Percentiles rank a stretch among this genome's conserved stretches.
Evolutionary conservation across 1,139 yeast genomes (phyloP).

Genomic region (Hyphopichia fennica): DNA sequence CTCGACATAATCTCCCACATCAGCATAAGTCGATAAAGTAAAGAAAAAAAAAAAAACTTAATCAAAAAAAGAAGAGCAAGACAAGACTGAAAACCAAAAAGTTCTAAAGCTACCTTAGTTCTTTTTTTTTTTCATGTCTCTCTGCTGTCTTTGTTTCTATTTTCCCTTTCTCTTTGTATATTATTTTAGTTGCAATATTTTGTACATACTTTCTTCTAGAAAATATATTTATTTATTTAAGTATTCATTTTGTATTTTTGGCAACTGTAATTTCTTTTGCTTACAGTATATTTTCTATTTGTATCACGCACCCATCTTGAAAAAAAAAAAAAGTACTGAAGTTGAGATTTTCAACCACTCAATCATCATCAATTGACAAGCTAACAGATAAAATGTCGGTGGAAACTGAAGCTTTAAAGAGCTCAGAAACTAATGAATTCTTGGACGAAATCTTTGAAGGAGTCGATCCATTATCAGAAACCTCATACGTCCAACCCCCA

Average conservation of each 20-base stretch:
- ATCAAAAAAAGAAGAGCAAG: no score
- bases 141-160: no score
- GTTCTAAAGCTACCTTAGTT: no score
- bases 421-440: neutral
- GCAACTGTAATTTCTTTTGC: no score
- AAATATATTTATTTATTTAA: neutral
- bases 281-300: no score
- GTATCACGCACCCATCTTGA: neutral
- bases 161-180: neutral
- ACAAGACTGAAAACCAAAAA: no score
- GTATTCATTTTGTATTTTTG: no score
- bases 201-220: neutral
- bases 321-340: neutral
- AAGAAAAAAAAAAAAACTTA: neutral
- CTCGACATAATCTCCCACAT: no score
- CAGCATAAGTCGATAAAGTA: neutral
- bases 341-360: neutral
- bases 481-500: conserved; percentile 2
- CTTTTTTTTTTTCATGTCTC: no score
- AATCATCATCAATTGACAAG: no score
- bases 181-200: neutral
- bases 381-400: neutral
- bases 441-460: conserved; percentile 5
- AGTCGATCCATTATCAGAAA: conserved; percentile 5
- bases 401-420: neutral